Conservation (phyloP, 768 basidiomycete species). For the Bullera alba region DNA sequence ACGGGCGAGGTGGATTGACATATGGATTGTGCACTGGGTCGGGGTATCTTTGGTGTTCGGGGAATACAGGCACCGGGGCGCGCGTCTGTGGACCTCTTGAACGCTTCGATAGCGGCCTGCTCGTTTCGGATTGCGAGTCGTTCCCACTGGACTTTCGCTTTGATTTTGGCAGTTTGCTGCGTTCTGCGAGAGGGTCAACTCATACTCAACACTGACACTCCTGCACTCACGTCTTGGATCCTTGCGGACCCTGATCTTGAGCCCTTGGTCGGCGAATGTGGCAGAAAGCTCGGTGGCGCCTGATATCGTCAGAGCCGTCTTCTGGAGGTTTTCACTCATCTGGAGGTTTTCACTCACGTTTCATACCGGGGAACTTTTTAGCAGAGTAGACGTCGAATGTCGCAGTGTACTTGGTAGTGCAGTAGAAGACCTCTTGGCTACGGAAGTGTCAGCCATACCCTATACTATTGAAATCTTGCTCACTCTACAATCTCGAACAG, state of each 20-base stretch:
- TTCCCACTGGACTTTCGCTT: constrained; percentile 11
- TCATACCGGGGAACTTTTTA: constrained; percentile 95
- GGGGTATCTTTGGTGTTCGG: no score
- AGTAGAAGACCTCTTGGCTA: constrained; percentile 66
- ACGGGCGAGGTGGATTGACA: neutral
- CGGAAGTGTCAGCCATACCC: constrained; percentile 5
- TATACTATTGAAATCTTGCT: constrained; percentile 34
- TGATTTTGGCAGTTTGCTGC: constrained; percentile 1
- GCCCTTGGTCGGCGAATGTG: constrained; percentile 88
- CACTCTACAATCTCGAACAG: constrained; percentile 89
- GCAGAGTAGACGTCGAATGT: constrained; percentile 92
- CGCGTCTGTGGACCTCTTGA: no score
- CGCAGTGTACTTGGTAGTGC: constrained; percentile 78
- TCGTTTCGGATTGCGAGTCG: constrained; percentile 16
- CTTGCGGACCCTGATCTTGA: constrained; percentile 89
- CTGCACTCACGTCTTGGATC: constrained; percentile 48
- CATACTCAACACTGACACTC: neutral
- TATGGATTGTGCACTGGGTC: no score
- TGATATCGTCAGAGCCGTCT: constrained; percentile 39
- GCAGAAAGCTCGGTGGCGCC: constrained; percentile 84
- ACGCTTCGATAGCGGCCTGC: constrained; percentile 2
- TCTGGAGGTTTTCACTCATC: no score
- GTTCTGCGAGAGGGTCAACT: neutral
- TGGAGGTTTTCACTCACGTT: constrained; percentile 54
- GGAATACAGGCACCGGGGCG: no score